Base-by-base conservation (phyloP, 78 protist genomes). In the Dictyostelium citrinum region DNA sequence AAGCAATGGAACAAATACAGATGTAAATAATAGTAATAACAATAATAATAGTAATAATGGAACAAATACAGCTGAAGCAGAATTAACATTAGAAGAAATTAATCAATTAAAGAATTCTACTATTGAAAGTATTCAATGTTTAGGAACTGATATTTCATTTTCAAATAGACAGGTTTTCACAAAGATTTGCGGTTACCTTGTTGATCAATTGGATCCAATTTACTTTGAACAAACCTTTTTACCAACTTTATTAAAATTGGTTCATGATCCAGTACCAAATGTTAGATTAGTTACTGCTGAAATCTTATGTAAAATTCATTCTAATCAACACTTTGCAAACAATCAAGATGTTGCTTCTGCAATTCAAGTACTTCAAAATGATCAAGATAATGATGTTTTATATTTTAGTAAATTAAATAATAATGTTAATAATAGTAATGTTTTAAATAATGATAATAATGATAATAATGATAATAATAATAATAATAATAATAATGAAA, bases 281-380 rank as follows among this genome's bases (percentile, higher is more conserved):
- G 95, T 90, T 41, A 58, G 95, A 58, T 75, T 90, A 16, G 95
- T 82, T 12, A 46, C 68, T 8, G 95, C 95, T 2, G 90, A 90
- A 41, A 82, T 79, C 5, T 31, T 90, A 70, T 77, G 84, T 16
- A 90, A 90, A 58, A 45, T 90, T 77, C 20, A 33, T 12, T 49
- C 58, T 8, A 77, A 75, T 35, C 35, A 79, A 31, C 3, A 24
- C 12, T 90, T 90, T 39, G 24, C 35, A 55, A 79, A 77, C 7
- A 90, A 90, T 43, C 68, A 8, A 55, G 31, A 55, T 8, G 43
- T 90, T 17, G 39, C 12, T n/a, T 35, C n/a, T 27, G 7, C 60
- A 3, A 22, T 90, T 24, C 4, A 22, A 14, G 46, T 43, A 78
- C 35, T 90, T 5, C 49, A 79, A 58, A n/a, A 31, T 11, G 95